These are phyloP conservation scores for Umbellularia californica DNA, from an alignment of 164 flowering plant species.

Conservation along the genomic window DNA sequence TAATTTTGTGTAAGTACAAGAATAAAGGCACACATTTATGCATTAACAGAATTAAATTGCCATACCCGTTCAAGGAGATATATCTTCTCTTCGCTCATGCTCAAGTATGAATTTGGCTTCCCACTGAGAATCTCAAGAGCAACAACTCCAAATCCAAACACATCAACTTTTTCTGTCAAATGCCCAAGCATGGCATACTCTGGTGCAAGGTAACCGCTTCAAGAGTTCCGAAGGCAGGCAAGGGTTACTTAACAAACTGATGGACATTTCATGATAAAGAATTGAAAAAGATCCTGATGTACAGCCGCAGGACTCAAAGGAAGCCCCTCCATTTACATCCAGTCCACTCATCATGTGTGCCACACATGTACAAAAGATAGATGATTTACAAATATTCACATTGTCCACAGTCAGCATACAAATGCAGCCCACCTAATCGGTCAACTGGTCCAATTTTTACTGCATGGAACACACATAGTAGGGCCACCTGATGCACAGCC, in stretches of 20 bases:
- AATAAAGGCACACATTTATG: neutral
- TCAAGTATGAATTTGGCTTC: conserved; percentile 19
- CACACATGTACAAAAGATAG: neutral
- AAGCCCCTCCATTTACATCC: neutral
- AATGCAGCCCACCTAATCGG: neutral
- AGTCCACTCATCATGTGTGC: neutral
- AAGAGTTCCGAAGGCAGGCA: neutral
- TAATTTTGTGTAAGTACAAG: neutral
- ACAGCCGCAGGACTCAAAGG: neutral
- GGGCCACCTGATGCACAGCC: neutral
- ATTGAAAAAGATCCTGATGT: neutral
- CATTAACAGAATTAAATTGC: neutral
- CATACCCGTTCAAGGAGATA: conserved; percentile 33
- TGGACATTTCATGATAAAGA: neutral
- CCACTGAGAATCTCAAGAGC: conserved; percentile 26
- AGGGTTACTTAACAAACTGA: neutral
- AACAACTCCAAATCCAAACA: conserved; percentile 32
- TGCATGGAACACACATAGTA: neutral
- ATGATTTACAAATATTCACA: neutral
- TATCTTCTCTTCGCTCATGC: conserved; percentile 14
- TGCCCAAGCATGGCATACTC: conserved; percentile 35
- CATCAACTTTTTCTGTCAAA: conserved; percentile 30
- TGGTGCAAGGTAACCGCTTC: conserved; percentile 30
- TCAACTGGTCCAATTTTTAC: neutral
- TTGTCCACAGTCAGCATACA: neutral